Percentiles rank a stretch among this genome's conserved stretches.
These are phyloP conservation scores for Veloboletus limbatus DNA, from an alignment of 1,284 basidiomycete species.

Conservation along the genomic window DNA sequence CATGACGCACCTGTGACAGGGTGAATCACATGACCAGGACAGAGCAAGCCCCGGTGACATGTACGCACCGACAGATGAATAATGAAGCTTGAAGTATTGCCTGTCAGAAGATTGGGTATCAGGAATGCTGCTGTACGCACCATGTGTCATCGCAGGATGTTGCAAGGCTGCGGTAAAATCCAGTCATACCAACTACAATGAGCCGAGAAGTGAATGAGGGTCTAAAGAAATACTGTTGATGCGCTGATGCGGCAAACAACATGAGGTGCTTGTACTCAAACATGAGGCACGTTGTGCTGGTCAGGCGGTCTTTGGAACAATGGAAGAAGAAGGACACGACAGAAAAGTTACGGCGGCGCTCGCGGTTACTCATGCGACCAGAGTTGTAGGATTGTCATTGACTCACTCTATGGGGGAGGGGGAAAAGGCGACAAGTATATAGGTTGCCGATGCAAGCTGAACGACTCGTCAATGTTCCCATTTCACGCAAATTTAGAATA, in stretches of 20 bases:
- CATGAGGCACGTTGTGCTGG: slow-evolving; percentile 8
- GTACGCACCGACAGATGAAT: slow-evolving; percentile 12
- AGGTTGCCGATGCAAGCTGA: neutral
- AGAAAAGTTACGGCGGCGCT: neutral
- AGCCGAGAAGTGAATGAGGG: neutral
- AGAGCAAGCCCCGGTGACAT: slow-evolving; percentile 38
- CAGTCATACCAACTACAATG: neutral
- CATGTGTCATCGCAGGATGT: neutral
- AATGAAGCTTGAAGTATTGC: neutral
- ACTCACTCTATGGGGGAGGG: neutral
- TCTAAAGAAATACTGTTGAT: neutral
- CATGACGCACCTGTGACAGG: neutral
- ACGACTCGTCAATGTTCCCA: neutral
- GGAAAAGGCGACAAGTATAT: neutral
- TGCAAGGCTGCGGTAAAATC: neutral
- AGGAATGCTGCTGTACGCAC: neutral
- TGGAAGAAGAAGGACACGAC: neutral
- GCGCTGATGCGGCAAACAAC: slow-evolving; percentile 1
- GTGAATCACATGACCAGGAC: slow-evolving; percentile 32
- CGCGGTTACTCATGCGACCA: slow-evolving; percentile 1
- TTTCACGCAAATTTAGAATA: neutral
- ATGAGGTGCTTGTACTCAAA: slow-evolving; percentile 5
- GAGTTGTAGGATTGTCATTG: neutral
- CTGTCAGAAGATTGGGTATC: neutral
- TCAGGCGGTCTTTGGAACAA: slow-evolving; percentile 1